Base-by-base conservation (phyloP, 192 early-diverging fungal genomes). In the Ramicandelaber brevisporus region DNA sequence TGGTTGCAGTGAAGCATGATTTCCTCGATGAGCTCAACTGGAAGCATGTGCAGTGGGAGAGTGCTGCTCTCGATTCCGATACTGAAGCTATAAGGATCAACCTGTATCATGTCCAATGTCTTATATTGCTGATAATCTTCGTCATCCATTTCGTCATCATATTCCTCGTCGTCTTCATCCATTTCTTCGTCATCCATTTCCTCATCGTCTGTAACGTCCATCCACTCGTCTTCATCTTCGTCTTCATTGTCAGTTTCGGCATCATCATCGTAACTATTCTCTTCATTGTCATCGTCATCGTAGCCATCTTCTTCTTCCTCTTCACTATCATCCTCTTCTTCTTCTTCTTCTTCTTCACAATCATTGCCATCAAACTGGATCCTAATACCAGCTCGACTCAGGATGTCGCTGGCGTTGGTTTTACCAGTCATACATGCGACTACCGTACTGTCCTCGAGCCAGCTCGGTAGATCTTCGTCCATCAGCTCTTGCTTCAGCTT, bases 151-250 rank as follows among this genome's bases (percentile, higher is more conserved):
- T 10, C 26, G n/a, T 4, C 14, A 14, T 27, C 14, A 14, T 5
- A 7, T 6, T 27, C 30, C 32, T 42, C 12, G 16, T 36, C 34
- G 31, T 42, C 31, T 42, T 35, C 40, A 8, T 25, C 24, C 24
- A 25, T 25, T 11, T 25, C 24, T 25, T 25, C 24, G 24, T 25
- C 24, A 9, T 8, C 24, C 24, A 25, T 11, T 25, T 25, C 24
- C 8, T 25, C 24, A 9, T 25, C 24, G 11, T 11, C 24, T 9
- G 11, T 8, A 25, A 8, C 24, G 8, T 25, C 24, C 11, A 25
- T 25, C 8, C 24, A 11, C 24, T 11, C 24, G 8, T 25, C 11
- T 25, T 8, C 11, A 8, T 25, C 11, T 8, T 8, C 8, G 11
- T 9, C 24, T 25, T 11, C 24, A 25, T 25, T 9, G 24, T 25